Conservation (phyloP, 805 yeast species). For the Metschnikowia anglica region DNA sequence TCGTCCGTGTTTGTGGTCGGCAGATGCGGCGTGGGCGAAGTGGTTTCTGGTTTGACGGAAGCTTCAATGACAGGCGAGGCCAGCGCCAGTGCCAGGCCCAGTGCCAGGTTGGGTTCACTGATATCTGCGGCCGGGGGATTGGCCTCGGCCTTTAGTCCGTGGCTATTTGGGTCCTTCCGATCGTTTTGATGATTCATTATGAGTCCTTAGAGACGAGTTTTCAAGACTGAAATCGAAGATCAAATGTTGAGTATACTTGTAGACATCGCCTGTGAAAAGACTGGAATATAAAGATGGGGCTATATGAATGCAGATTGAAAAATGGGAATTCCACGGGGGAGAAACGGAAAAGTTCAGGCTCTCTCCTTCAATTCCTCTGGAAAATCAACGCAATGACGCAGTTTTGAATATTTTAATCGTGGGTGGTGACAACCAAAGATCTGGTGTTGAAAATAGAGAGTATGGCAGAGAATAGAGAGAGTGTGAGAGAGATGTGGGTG, state of each 20-base stretch:
- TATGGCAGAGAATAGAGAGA: neutral
- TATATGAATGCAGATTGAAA: neutral
- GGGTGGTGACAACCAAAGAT: neutral
- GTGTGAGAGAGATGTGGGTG: conserved; percentile 6
- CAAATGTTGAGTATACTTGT: neutral
- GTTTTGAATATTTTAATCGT: too few relatives aligned
- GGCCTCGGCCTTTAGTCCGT: too few relatives aligned
- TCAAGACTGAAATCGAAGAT: neutral
- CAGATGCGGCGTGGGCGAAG: neutral
- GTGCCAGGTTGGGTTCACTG: neutral
- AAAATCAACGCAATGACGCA: too few relatives aligned
- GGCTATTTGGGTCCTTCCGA: neutral
- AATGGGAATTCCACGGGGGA: too few relatives aligned
- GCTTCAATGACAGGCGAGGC: neutral
- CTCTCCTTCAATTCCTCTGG: too few relatives aligned
- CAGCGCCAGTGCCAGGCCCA: conserved; percentile 1
- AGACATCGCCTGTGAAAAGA: conserved; percentile 1
- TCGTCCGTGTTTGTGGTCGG: conserved; percentile 3
- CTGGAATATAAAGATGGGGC: neutral
- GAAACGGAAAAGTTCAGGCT: too few relatives aligned
- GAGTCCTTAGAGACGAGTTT: too few relatives aligned
- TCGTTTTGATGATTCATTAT: neutral
- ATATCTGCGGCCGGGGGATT: too few relatives aligned
- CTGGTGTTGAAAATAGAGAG: neutral
- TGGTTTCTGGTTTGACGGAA: conserved; percentile 2